phyloP scores from a whole-genome alignment of 169 alveolate genomes.

The Cryptosporidium parvum region DNA sequence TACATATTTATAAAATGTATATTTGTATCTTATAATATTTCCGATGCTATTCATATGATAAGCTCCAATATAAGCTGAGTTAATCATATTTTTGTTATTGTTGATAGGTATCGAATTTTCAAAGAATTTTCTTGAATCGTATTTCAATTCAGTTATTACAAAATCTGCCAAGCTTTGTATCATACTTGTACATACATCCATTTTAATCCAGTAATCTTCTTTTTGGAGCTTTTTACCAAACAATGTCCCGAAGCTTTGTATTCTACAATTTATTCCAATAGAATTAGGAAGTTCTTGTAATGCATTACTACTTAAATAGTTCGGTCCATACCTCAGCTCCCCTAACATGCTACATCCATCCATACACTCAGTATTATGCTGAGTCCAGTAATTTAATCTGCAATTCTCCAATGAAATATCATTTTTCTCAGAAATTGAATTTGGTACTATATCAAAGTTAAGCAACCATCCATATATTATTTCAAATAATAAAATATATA shows the following conservation, averaged over 20 bases:
- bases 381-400: slow-evolving; percentile 61
- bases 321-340: slow-evolving; percentile 65
- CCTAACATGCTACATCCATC: slow-evolving; percentile 64
- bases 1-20: background rate
- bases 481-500: background rate
- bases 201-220: slow-evolving; percentile 25
- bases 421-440: slow-evolving; percentile 2
- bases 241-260: background rate
- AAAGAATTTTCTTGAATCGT: background rate
- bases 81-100: background rate
- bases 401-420: slow-evolving; percentile 17
- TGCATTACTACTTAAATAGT: slow-evolving; percentile 24
- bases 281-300: slow-evolving; percentile 21
- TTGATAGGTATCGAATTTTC: background rate
- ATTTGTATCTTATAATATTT: background rate
- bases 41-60: slow-evolving; percentile 23
- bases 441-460: slow-evolving; percentile 71
- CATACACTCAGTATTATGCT: slow-evolving; percentile 41
- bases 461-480: slow-evolving; percentile 24
- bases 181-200: slow-evolving; percentile 20
- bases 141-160: background rate
- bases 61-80: slow-evolving; percentile 49
- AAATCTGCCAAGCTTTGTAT: slow-evolving; percentile 5
- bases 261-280: slow-evolving; percentile 47
- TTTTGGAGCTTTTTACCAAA: background rate